These are phyloP conservation scores for Pleurotus eryngii DNA, from an alignment of 768 basidiomycete genomes.

Conservation along the genomic window DNA sequence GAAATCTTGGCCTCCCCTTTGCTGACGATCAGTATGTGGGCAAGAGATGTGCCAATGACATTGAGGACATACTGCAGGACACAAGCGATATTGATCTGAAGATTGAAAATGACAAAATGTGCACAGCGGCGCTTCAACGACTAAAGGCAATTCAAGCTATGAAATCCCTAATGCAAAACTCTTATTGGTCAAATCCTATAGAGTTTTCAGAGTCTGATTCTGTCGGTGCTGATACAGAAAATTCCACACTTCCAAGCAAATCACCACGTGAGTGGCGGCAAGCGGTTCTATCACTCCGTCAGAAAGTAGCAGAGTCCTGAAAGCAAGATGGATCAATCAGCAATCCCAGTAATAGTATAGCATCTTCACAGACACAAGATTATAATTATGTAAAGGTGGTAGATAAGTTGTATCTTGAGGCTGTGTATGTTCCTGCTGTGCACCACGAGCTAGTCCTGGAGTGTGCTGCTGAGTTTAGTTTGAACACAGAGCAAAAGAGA, in stretches of 20 bases:
- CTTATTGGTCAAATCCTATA: not conserved
- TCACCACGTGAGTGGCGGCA: not conserved
- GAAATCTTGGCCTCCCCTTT: not conserved
- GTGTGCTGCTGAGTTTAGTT: not conserved
- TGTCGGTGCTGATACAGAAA: not conserved
- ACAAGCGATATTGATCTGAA: not conserved
- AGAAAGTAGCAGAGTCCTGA: not conserved
- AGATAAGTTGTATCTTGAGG: slow-evolving; percentile 4
- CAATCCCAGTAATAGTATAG: not conserved
- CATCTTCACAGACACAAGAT: not conserved
- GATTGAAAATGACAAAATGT: not conserved
- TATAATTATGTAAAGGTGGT: not conserved
- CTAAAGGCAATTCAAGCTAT: not conserved
- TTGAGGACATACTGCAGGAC: not conserved
- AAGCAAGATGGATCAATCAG: not conserved
- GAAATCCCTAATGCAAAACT: not conserved
- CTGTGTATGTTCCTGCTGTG: not conserved
- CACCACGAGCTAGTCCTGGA: not conserved
- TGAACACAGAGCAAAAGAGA: not conserved
- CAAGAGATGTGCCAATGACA: not conserved
- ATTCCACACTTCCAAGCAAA: not conserved
- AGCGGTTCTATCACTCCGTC: not conserved
- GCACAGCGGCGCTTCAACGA: not conserved
- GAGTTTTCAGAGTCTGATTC: not conserved
- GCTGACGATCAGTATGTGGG: not conserved